phyloP scores from a whole-genome alignment of 305 asterid species.

The Caryopteris hybrid region DNA sequence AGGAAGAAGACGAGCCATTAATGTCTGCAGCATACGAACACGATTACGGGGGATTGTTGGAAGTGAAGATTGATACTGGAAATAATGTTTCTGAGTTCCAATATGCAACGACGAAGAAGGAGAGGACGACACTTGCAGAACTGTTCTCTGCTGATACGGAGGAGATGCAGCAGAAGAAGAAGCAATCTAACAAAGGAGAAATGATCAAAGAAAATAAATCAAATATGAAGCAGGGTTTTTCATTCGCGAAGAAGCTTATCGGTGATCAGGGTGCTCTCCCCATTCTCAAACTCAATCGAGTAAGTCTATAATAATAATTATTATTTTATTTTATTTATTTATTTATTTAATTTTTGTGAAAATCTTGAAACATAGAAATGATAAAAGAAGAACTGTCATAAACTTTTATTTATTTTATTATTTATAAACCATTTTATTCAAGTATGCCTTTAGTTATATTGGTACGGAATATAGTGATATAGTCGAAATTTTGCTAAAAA shows the following conservation, averaged over 20 bases:
- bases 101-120: slow-evolving; percentile 16
- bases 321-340: neutral
- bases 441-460: no score
- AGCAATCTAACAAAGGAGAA: neutral
- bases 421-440: no score
- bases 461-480: no score
- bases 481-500: no score
- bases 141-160: slow-evolving; percentile 44
- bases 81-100: neutral
- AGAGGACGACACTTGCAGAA: slow-evolving; percentile 55
- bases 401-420: no score
- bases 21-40: neutral
- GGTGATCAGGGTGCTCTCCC: slow-evolving; percentile 35
- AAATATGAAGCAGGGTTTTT: slow-evolving; percentile 12
- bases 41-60: neutral
- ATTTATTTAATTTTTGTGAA: no score
- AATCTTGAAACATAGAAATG: no score
- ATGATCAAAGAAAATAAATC: neutral
- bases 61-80: neutral
- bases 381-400: no score
- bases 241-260: slow-evolving; percentile 39
- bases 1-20: slow-evolving; percentile 22
- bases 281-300: slow-evolving; percentile 43
- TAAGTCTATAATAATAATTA: slow-evolving; percentile 11
- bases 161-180: neutral